Conservation (phyloP, 1,284 basidiomycete species). For the Vanrija sp. region DNA sequence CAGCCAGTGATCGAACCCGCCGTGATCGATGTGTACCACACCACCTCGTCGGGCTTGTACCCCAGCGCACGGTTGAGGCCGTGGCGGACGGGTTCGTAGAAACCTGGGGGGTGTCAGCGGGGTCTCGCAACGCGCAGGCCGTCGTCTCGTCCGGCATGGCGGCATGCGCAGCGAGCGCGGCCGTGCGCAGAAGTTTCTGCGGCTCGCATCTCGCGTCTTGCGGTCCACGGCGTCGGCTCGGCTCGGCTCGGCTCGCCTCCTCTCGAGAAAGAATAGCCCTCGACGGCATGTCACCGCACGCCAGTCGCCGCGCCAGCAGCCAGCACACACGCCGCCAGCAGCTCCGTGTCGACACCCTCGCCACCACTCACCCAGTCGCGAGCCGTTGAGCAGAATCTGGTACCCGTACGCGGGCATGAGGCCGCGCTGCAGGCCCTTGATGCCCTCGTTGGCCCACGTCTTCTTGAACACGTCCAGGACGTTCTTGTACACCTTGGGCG, state of each 20-base stretch:
- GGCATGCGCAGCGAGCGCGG: no score
- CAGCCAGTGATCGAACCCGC: constrained; percentile 87
- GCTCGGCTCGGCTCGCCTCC: no score
- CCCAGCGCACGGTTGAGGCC: constrained; percentile 68
- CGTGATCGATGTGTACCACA: constrained; percentile 67
- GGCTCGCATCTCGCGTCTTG: no score
- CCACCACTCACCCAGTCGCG: constrained; percentile 67
- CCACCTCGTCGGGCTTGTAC: constrained; percentile 60
- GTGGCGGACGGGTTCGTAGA: constrained; percentile 88
- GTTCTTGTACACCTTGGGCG: constrained; percentile 77
- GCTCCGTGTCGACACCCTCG: neutral
- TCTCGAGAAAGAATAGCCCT: no score
- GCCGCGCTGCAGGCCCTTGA: constrained; percentile 86
- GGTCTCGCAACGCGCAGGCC: neutral
- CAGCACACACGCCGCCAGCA: neutral
- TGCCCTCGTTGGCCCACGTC: constrained; percentile 86
- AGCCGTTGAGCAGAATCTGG: constrained; percentile 93
- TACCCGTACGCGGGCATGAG: constrained; percentile 89
- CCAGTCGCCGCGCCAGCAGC: neutral
- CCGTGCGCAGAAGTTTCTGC: no score
- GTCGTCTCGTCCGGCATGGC: no score
- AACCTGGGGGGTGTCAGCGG: constrained; percentile 56
- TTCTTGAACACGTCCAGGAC: constrained; percentile 82
- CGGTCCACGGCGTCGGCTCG: no score
- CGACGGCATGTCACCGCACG: no score